phyloP scores from a whole-genome alignment of 192 early-diverging fungal genomes.

The Gonapodya prolifera region DNA sequence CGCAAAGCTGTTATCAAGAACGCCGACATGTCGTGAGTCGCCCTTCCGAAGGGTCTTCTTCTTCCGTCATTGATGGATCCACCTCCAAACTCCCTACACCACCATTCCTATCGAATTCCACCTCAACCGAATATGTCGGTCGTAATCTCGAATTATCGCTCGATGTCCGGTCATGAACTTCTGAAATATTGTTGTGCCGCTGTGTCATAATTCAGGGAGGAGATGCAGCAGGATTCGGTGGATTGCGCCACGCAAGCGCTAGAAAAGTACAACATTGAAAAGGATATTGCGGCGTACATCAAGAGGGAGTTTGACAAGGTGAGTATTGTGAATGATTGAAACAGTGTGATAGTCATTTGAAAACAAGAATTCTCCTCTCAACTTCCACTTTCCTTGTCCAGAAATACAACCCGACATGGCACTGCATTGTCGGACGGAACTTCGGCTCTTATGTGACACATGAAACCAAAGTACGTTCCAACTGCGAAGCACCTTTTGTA shows the following conservation, averaged over 20 bases:
- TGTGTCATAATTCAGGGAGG: no score
- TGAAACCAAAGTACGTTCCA: slow-evolving; percentile 46
- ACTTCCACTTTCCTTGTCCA: neutral
- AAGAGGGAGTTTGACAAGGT: slow-evolving; percentile 94
- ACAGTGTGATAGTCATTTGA: no score
- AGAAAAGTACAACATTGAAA: slow-evolving; percentile 90
- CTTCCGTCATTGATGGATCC: no score
- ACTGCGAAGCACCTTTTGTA: neutral
- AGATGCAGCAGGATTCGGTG: slow-evolving; percentile 61
- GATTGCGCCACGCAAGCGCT: slow-evolving; percentile 75
- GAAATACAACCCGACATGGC: slow-evolving; percentile 77
- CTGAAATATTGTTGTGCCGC: no score
- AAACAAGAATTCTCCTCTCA: no score
- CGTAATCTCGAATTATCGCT: neutral
- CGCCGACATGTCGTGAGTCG: slow-evolving; percentile 81
- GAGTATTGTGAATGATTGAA: no score
- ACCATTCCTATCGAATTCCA: no score
- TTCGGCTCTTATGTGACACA: slow-evolving; percentile 99
- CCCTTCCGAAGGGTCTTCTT: no score
- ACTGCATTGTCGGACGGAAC: slow-evolving; percentile 96
- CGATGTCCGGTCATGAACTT: neutral
- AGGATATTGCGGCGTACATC: slow-evolving; percentile 95
- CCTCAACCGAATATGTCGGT: no score
- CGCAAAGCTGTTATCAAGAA: slow-evolving; percentile 88
- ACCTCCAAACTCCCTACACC: no score